phyloP scores from a whole-genome alignment of 768 basidiomycete species.

The Boletus coccyginus region DNA sequence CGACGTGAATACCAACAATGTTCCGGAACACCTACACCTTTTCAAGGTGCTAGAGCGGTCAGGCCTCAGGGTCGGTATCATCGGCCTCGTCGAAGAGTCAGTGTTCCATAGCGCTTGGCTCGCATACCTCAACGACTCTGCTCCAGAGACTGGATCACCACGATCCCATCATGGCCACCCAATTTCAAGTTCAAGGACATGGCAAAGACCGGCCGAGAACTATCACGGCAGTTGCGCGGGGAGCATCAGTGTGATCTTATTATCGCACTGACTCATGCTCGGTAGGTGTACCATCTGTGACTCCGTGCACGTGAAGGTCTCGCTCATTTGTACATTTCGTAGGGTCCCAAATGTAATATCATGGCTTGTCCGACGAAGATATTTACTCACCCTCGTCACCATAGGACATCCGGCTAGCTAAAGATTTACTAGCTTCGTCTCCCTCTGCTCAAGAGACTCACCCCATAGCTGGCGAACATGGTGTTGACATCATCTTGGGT shows the following conservation, averaged over 20 bases:
- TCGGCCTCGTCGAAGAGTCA: constrained; percentile 87
- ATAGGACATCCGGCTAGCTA: constrained; percentile 72
- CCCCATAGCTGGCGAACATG: constrained; percentile 55
- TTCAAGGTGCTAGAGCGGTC: constrained; percentile 67
- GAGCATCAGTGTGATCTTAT: constrained; percentile 75
- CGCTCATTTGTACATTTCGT: constrained; percentile 3
- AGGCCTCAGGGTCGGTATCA: constrained; percentile 72
- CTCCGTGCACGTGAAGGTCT: neutral
- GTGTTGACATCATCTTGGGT: constrained; percentile 80
- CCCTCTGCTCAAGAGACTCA: constrained; percentile 46
- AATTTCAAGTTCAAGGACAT: constrained; percentile 77
- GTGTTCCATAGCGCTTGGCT: constrained; percentile 5
- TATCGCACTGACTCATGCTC: constrained; percentile 81
- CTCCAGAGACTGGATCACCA: constrained; percentile 82
- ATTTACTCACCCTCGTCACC: constrained; percentile 6
- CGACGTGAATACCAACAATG: constrained; percentile 57
- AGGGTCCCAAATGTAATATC: constrained; percentile 31
- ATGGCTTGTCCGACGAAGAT: neutral
- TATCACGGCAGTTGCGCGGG: constrained; percentile 72
- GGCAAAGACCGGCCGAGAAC: constrained; percentile 64
- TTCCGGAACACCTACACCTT: constrained; percentile 60
- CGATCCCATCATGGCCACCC: constrained; percentile 82
- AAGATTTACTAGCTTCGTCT: constrained; percentile 58
- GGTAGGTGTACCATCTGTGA: constrained; percentile 37
- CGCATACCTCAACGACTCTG: neutral